These are phyloP conservation scores for Sporothrix humicola DNA, from an alignment of 2,329 filamentous ascomycete genomes.

Conservation along the genomic window DNA sequence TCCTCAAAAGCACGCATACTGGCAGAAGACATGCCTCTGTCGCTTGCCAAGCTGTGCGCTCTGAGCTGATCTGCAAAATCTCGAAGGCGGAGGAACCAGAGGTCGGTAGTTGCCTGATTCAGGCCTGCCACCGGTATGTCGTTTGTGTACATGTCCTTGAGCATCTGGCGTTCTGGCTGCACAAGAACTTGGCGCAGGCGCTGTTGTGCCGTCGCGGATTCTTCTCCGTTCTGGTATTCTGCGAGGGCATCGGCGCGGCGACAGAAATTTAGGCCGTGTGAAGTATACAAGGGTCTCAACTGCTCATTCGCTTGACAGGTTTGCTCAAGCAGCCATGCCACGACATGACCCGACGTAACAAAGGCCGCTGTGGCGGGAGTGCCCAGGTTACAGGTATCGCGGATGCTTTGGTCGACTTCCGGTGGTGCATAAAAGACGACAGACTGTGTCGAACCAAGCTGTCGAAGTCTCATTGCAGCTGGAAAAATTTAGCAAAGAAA, in stretches of 20 bases:
- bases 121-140: neutral
- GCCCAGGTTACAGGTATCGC: constrained; percentile 51
- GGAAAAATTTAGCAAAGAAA: neutral
- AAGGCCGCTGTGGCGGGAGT: no score
- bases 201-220: neutral
- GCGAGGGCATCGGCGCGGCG: constrained; percentile 57
- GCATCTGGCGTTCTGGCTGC: constrained; percentile 60
- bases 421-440: constrained; percentile 62
- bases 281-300: constrained; percentile 61
- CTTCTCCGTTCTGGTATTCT: constrained; percentile 45
- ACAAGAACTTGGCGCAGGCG: constrained; percentile 53
- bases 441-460: constrained; percentile 61
- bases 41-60: constrained; percentile 42
- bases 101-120: neutral
- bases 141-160: constrained; percentile 62
- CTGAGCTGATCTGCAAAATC: constrained; percentile 44
- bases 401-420: constrained; percentile 67
- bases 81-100: constrained; percentile 39
- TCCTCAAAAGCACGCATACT: constrained; percentile 59
- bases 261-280: constrained; percentile 67
- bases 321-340: constrained; percentile 68
- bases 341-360: constrained; percentile 45
- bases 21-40: constrained; percentile 31
- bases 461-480: constrained; percentile 70
- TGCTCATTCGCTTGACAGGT: constrained; percentile 66